Percentiles rank a stretch among this genome's conserved stretches.
phyloP scores from a whole-genome alignment of 805 yeast genomes.

The Myxozyma sirexii region DNA sequence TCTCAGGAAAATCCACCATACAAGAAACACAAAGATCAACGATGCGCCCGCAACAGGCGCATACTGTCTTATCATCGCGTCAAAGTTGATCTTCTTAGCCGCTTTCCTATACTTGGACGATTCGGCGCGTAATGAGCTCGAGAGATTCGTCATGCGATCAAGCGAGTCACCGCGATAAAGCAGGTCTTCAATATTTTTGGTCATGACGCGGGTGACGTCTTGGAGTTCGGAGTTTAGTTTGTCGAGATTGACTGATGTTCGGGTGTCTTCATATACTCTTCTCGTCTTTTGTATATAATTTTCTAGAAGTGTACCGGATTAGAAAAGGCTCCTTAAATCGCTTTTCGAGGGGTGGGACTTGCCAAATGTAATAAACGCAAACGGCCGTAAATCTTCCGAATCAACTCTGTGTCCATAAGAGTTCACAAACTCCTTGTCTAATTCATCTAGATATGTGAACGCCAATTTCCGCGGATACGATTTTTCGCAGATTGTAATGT shows the following conservation, averaged over 20 bases:
- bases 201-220: slow-evolving; percentile 94
- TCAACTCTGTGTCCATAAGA: slow-evolving; percentile 73
- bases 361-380: slow-evolving; percentile 83
- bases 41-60: slow-evolving; percentile 80
- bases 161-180: slow-evolving; percentile 92
- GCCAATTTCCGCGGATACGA: slow-evolving; percentile 87
- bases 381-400: slow-evolving; percentile 74
- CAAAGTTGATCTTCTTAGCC: slow-evolving; percentile 88
- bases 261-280: slow-evolving; percentile 84
- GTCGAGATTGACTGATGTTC: slow-evolving; percentile 88
- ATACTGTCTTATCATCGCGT: slow-evolving; percentile 84
- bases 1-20: slow-evolving; percentile 72
- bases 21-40: slow-evolving; percentile 64
- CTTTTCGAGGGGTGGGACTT: neutral
- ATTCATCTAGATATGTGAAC: slow-evolving; percentile 80
- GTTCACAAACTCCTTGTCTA: slow-evolving; percentile 77
- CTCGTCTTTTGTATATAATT: slow-evolving; percentile 74
- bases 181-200: slow-evolving; percentile 93
- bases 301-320: slow-evolving; percentile 31
- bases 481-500: slow-evolving; percentile 74
- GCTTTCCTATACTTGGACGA: slow-evolving; percentile 85
- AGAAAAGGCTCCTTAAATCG: neutral
- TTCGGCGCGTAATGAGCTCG: slow-evolving; percentile 75
- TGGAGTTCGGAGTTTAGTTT: slow-evolving; percentile 82
- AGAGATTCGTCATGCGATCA: slow-evolving; percentile 87